Conservation (phyloP, 345 rosid species). For the Citrus australasica region DNA sequence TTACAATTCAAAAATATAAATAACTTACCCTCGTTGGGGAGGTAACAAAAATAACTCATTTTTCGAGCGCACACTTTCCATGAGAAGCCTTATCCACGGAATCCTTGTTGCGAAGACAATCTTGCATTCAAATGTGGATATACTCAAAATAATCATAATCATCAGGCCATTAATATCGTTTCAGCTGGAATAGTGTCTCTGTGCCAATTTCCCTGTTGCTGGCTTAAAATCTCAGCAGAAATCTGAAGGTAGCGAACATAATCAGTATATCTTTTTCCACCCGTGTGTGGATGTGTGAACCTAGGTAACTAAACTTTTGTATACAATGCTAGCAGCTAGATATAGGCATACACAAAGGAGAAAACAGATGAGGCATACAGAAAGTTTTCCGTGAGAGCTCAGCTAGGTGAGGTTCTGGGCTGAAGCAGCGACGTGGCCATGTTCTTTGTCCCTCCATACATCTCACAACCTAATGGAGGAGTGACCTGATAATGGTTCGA, state of each 20-base stretch:
- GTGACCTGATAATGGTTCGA: conserved; percentile 41
- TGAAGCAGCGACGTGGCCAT: conserved; percentile 70
- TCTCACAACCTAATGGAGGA: conserved; percentile 35
- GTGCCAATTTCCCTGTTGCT: conserved; percentile 54
- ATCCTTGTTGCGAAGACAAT: background rate
- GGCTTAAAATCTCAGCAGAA: conserved; percentile 44
- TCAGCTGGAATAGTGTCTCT: conserved; percentile 36
- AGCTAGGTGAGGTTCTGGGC: conserved; percentile 45
- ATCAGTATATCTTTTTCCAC: conserved; percentile 46
- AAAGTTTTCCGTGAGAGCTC: no score
- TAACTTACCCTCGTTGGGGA: background rate
- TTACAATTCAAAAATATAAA: no score
- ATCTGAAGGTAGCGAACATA: conserved; percentile 78
- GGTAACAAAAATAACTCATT: background rate
- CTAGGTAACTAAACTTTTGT: conserved; percentile 10
- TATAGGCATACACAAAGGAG: background rate
- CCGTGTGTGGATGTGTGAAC: conserved; percentile 44
- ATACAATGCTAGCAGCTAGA: background rate
- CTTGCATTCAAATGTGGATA: background rate
- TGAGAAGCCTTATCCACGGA: background rate
- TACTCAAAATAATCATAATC: background rate
- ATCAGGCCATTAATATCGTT: background rate
- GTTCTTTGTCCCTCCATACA: conserved; percentile 66
- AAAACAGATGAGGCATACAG: no score
- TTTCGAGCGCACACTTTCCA: no score